Evolutionary conservation across 2,329 filamentous ascomycete species (phyloP).

Genomic region (Helotiales sp.): DNA sequence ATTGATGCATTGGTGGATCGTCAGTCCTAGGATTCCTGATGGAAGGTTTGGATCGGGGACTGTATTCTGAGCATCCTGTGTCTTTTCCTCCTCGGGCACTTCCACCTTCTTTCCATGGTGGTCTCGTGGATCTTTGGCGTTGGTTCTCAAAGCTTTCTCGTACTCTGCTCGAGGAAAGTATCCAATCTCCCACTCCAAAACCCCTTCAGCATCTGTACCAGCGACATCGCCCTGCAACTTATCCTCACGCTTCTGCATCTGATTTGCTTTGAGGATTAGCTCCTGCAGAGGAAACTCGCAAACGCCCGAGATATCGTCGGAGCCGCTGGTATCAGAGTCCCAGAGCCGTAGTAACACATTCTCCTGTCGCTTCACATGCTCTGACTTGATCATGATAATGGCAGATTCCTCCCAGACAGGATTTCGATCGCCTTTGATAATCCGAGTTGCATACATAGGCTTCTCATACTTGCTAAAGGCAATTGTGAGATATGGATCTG

Average conservation of each 20-base stretch:
- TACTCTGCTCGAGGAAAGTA: conserved; percentile 23
- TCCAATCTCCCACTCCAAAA: conserved; percentile 24
- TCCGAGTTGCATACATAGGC: conserved; percentile 25
- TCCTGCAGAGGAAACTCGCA: conserved; percentile 23
- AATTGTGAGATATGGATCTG: conserved; percentile 24
- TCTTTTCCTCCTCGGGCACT: conserved; percentile 17
- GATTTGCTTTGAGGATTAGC: conserved; percentile 20
- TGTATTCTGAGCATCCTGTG: conserved; percentile 20
- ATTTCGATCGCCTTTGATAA: conserved; percentile 26
- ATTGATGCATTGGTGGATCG: conserved; percentile 25
- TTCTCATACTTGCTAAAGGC: conserved; percentile 26
- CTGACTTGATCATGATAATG: conserved; percentile 23
- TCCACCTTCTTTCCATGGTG: conserved; percentile 19
- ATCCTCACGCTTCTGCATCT: conserved; percentile 25
- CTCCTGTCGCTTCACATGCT: conserved; percentile 24
- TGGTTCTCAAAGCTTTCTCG: conserved; percentile 18
- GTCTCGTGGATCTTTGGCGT: conserved; percentile 20
- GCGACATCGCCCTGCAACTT: conserved; percentile 21
- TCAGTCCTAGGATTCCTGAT: conserved; percentile 21
- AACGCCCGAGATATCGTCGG: conserved; percentile 23
- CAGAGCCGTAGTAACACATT: conserved; percentile 22
- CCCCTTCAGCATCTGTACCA: conserved; percentile 23
- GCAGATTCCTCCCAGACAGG: conserved; percentile 27
- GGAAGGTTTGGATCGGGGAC: conserved; percentile 23
- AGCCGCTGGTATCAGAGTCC: conserved; percentile 24